Base-by-base conservation (phyloP, 495 filamentous ascomycete species). In the Daldinia caldariorum region DNA sequence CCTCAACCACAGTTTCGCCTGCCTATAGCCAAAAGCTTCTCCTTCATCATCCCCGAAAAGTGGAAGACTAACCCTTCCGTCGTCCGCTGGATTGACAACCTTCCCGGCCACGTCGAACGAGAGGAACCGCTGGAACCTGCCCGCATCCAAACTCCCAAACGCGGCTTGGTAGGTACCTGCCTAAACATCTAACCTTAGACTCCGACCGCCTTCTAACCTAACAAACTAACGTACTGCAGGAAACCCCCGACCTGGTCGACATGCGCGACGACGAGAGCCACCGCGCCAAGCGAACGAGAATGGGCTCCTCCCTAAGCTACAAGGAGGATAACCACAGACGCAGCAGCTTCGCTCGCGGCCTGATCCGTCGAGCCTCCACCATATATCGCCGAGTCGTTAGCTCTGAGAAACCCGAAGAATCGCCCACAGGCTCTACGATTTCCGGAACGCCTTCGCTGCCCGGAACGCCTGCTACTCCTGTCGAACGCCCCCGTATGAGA, bases 401-500 rank as follows among this genome's bases (percentile, higher is more conserved):
- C 9, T 34, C 34, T 0, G 22, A 13, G 9, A 58, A 57, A 13
- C 13, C 41, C 13, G 38, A 47, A 18, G 58, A 62, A 5, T 29
- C 16, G 2, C 1, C 12, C 2, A 10, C 16, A 1, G 34, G 60
- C 26, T 53, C 43, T 31, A 22, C 43, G 1, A 18, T 32, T 32
- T n/a, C 18, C 29, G 47, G 2, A 6, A 47, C 62, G 49, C 58
- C 47, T 5, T 51, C 66, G 1, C 54, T 58, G 14, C 58, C 58
- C 0, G 66, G 63, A 29, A 62, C n/a, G 55, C 59, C 29, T 0
- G 31, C 29, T 5, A 51, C 47, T 6, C 26, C 63, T 12, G 32
- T 62, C 26, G 65, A 74, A 8, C 61, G 71, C 32, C 67, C 64
- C 14, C 64, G 67, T 22, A 77, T 77, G 74, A 56, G 72, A 54